phyloP scores from a whole-genome alignment of 2,329 filamentous ascomycete genomes.

The Alternaria brassicae region DNA sequence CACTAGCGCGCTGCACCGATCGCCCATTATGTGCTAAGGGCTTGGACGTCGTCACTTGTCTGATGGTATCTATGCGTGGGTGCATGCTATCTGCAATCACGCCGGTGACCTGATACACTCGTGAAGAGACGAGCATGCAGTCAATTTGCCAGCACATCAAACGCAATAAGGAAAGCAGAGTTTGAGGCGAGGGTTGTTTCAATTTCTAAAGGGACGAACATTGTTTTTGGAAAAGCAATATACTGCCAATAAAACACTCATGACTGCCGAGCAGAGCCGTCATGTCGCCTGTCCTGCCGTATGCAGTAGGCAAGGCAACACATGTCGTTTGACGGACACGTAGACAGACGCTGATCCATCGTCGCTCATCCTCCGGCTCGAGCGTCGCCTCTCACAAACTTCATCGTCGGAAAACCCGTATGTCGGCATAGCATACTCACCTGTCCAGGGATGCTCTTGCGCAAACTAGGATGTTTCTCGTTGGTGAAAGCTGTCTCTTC shows the following conservation, averaged over 20 bases:
- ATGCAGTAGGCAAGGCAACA: neutral
- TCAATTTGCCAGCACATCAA: neutral
- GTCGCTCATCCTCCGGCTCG: neutral
- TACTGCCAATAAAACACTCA: conserved; percentile 1
- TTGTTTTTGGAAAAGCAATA: neutral
- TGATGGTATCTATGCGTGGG: neutral
- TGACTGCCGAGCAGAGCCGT: neutral
- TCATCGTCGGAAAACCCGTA: neutral
- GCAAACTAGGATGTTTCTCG: neutral
- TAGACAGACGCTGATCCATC: conserved; percentile 1
- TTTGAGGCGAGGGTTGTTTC: neutral
- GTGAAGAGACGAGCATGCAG: neutral
- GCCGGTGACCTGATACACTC: neutral
- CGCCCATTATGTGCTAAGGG: neutral
- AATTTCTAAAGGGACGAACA: neutral
- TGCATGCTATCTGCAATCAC: neutral
- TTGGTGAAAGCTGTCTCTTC: neutral
- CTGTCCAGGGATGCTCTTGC: neutral
- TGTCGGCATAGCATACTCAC: neutral
- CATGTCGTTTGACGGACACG: neutral
- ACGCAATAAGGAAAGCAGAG: neutral
- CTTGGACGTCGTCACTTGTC: conserved; percentile 7
- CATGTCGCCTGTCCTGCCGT: neutral
- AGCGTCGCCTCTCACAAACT: neutral
- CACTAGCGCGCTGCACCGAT: conserved; percentile 5